Conservation (phyloP, 441 rosid species). For the Croton setiger region DNA sequence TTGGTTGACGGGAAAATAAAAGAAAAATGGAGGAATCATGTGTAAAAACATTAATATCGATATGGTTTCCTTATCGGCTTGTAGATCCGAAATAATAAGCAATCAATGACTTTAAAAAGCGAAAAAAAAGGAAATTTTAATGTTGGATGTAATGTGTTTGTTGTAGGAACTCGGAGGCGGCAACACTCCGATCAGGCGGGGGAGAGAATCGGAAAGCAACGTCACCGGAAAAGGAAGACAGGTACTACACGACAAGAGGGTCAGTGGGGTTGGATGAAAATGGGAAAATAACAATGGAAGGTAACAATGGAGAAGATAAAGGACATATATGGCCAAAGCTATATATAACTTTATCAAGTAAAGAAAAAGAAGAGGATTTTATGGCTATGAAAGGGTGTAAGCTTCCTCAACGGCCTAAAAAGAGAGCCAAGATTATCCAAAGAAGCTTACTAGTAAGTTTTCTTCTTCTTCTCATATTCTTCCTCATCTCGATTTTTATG, state of each 20-base stretch:
- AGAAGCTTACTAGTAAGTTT: constrained; percentile 61
- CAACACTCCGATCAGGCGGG: constrained; percentile 26
- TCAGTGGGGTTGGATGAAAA: constrained; percentile 49
- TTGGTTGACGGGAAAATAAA: constrained; percentile 17
- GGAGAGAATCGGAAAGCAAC: constrained; percentile 36
- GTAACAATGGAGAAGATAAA: constrained; percentile 42
- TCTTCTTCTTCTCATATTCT: background rate
- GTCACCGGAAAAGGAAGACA: constrained; percentile 50
- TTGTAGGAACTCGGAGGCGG: constrained; percentile 35
- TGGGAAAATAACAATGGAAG: constrained; percentile 43
- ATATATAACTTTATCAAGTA: constrained; percentile 50
- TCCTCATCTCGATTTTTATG: background rate
- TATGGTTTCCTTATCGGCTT: background rate
- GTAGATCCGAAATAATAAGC: constrained; percentile 14
- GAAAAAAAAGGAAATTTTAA: constrained; percentile 1
- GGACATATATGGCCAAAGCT: constrained; percentile 60
- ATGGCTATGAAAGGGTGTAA: constrained; percentile 80
- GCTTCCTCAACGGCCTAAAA: constrained; percentile 71
- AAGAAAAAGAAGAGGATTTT: constrained; percentile 74
- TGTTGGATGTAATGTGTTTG: constrained; percentile 7
- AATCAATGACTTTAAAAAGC: background rate
- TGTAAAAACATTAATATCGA: background rate
- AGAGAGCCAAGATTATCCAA: constrained; percentile 65
- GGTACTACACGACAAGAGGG: constrained; percentile 51
- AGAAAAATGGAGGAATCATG: background rate